Percentiles rank a stretch among this genome's conserved stretches.
These are phyloP conservation scores for Crassisporium funariophilum DNA, from an alignment of 768 basidiomycete species.

Conservation along the genomic window DNA sequence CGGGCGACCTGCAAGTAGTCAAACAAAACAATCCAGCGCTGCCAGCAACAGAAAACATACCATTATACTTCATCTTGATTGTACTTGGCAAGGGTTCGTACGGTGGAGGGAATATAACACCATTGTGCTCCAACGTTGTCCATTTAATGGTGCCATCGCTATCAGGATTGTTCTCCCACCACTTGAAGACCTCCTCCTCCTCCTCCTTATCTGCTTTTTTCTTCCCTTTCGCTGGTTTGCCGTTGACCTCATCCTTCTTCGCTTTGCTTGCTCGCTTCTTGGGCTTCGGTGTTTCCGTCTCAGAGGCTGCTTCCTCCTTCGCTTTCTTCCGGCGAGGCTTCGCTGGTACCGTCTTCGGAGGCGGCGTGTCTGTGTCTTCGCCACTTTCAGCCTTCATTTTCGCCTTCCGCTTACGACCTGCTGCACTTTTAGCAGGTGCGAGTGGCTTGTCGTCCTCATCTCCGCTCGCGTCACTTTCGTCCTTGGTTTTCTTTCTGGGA, in stretches of 20 bases:
- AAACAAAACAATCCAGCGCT: conserved; percentile 4
- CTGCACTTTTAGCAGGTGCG: conserved; percentile 37
- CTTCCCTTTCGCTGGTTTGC: conserved; percentile 39
- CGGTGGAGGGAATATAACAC: conserved; percentile 94
- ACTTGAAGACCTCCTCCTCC: conserved; percentile 72
- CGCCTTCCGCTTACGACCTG: conserved; percentile 44
- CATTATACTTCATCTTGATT: conserved; percentile 95
- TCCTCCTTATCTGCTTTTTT: conserved; percentile 68
- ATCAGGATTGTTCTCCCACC: conserved; percentile 76
- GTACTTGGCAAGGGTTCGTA: conserved; percentile 82
- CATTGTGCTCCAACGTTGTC: conserved; percentile 93
- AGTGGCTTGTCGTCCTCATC: conserved; percentile 38
- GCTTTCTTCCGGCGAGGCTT: conserved; percentile 55
- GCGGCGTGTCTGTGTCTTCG: conserved; percentile 43
- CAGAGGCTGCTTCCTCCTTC: conserved; percentile 55
- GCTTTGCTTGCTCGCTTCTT: conserved; percentile 46
- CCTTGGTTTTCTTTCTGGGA: conserved; percentile 68
- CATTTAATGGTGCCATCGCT: conserved; percentile 85
- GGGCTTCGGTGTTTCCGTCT: conserved; percentile 42
- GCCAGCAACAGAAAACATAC: conserved; percentile 43
- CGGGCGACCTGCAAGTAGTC: conserved; percentile 57
- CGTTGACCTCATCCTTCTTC: conserved; percentile 44
- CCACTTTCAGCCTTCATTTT: conserved; percentile 51
- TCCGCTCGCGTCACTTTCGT: conserved; percentile 37
- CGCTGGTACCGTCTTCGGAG: conserved; percentile 45